Percentiles rank a stretch among this genome's conserved stretches.
These are phyloP conservation scores for Phytopythium kandeliae DNA, from an alignment of 352 stramenopile genomes.

Conservation along the genomic window DNA sequence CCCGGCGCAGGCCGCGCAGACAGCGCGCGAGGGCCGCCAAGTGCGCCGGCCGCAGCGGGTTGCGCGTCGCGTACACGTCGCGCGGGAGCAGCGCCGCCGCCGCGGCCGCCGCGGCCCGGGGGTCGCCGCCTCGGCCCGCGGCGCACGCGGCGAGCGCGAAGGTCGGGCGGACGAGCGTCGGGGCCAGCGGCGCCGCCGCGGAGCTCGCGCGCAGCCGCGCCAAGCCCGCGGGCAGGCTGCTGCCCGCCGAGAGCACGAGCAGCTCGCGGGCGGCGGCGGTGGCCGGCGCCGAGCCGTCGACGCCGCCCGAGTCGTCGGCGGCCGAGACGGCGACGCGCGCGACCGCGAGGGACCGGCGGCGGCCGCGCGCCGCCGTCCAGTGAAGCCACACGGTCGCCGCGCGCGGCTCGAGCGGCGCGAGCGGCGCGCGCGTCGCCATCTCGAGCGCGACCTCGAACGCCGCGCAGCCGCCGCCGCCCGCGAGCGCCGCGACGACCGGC, in stretches of 20 bases:
- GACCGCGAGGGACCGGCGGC: conserved; percentile 12
- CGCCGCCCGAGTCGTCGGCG: no score
- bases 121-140: conserved; percentile 10
- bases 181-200: conserved; percentile 4
- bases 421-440: no score
- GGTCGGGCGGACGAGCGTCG: conserved; percentile 23
- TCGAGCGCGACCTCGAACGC: neutral
- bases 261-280: no score
- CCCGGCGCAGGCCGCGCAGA: conserved; percentile 23
- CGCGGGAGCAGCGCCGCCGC: conserved; percentile 21
- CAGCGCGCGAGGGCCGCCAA: conserved; percentile 18
- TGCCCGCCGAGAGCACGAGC: conserved; percentile 40
- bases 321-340: conserved; percentile 15
- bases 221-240: conserved; percentile 22
- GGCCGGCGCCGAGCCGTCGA: no score
- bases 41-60: conserved; percentile 25
- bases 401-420: no score
- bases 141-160: conserved; percentile 26
- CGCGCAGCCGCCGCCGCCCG: no score
- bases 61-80: conserved; percentile 39
- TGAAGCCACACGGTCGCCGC: conserved; percentile 24
- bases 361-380: conserved; percentile 8
- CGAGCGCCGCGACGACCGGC: neutral
- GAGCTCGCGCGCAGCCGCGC: no score
- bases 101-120: conserved; percentile 19